Base-by-base conservation (phyloP, 352 stramenopile species). In the Phytophthora cajani region DNA sequence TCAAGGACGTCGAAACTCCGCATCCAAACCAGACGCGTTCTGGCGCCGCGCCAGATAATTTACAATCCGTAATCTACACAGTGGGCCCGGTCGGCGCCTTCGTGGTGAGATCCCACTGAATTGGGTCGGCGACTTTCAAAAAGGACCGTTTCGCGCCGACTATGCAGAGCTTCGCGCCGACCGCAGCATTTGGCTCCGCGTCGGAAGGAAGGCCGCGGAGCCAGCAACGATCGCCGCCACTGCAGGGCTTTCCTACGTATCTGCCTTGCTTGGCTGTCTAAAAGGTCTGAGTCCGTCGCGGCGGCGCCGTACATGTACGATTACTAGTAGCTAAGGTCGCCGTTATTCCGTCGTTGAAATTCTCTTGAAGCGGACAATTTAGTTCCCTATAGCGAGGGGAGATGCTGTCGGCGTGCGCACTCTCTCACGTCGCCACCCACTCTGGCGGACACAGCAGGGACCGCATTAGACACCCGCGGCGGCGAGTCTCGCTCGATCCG, bases 11-110 rank as follows among this genome's bases (percentile, higher is more conserved):
- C 36, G 42, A 49, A 10, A 49, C 16, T 49, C 16, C 42, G 42
- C 42, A 16, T 21, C 50, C 16, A 66, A 59, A 66, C 59, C 19
- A 59, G 49, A 66, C 59, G 10, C 2, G 16, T 59, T 66, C 33
- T 49, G 42, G 42, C 42, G 17, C 42, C 17, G 42, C 42, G 14
- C 12, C 42, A 17, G 16, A 49, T n/a, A 46, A 17, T 14, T 17
- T 46, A 46, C 38, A 46, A n/a, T 46, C 38, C 38, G 38, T 12
- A 7, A 36, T 36, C 5, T 42, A 42, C 36, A 47, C 40, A 49
- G 42, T 49, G 42, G 42, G 42, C 16, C 42, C 7, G 16, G 27
- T 3, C 27, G 27, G 27, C 27, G 42, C 42, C 42, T 49, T 49
- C 42, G 42, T 49, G 42, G 42, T 49, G 42, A 49, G 42, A 49